phyloP scores from a whole-genome alignment of 2,329 filamentous ascomycete genomes.

The Annulohypoxylon truncatum region DNA sequence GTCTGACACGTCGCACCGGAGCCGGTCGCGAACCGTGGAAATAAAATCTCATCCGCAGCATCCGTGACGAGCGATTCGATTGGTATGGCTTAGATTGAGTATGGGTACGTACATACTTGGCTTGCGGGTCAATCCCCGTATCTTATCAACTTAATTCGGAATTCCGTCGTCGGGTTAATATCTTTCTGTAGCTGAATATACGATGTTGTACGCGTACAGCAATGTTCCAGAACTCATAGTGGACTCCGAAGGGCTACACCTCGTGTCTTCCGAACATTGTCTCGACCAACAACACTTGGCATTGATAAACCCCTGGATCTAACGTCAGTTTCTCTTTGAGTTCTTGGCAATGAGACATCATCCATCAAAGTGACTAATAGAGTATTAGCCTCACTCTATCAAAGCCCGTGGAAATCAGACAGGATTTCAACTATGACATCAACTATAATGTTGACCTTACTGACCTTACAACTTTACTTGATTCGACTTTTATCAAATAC shows the following conservation, averaged over 20 bases:
- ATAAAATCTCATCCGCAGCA: constrained; percentile 17
- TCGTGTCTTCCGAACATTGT: constrained; percentile 11
- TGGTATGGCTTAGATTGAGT: constrained; percentile 7
- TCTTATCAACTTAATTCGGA: neutral
- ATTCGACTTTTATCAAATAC: neutral
- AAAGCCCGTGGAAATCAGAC: neutral
- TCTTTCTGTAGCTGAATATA: neutral
- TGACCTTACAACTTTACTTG: neutral
- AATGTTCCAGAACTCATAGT: constrained; percentile 10
- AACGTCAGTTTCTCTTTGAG: neutral
- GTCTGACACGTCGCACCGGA: constrained; percentile 33
- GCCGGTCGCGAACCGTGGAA: constrained; percentile 12
- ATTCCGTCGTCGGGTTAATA: neutral
- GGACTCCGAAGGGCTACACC: constrained; percentile 28
- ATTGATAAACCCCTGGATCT: constrained; percentile 7
- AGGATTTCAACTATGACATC: neutral
- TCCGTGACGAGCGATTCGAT: constrained; percentile 23
- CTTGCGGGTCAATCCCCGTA: neutral
- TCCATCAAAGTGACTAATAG: neutral
- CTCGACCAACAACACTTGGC: neutral
- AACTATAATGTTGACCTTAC: neutral
- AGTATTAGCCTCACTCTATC: neutral
- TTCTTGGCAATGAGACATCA: neutral
- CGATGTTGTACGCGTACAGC: constrained; percentile 2
- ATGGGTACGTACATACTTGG: neutral